Base-by-base conservation (phyloP, 495 filamentous ascomycete genomes). In the Neurospora sp. region DNA sequence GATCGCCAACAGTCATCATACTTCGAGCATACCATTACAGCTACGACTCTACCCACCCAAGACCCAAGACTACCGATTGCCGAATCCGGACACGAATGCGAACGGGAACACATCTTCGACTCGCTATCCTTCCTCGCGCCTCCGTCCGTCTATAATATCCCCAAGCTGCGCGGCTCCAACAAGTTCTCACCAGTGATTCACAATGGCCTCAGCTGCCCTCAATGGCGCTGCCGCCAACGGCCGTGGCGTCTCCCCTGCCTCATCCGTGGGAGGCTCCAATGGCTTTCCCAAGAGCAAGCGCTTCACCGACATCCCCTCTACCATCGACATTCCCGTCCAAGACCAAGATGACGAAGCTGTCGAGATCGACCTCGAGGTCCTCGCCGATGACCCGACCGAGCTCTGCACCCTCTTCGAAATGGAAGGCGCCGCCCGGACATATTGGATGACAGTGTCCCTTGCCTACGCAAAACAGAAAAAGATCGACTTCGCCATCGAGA, bases 401-500 rank as follows among this genome's bases (percentile, higher is more conserved):
- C 87, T 99, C 10, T 98, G 96, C 83, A 93, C 92, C 3, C 85
- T 98, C 45, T 87, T 99, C 70, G 96, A 98, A 80, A 96, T 94
- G 74, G 96, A 98, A 79, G 88, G 90, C 72, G 93, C 93, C 3
- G 91, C 91, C 22, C 91, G 94, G 74, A 91, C 89, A 40, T 95
- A 94, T 78, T 99, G 96, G 96, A 94, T 98, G 85, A 93, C 92
- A 16, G 94, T 98, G 74, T 92, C 96, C 40, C 87, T 98, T 41
- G 96, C 95, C n/a, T 98, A 99, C 78, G 94, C 95, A 37, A 98
- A 98, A 82, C 94, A 97, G 81, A 88, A 90, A 44, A 95, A 97
- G 82, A 87, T 94, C 59, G 94, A 97, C 76, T 92, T 93, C 82
- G 96, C 96, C 53, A 94, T 98, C 76, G 94, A 98, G 80, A 96